Evolutionary conservation across 2,329 filamentous ascomycete genomes (phyloP), one percentile per base, ranked within the genome.

Genomic region (Fusarium papillatum): DNA sequence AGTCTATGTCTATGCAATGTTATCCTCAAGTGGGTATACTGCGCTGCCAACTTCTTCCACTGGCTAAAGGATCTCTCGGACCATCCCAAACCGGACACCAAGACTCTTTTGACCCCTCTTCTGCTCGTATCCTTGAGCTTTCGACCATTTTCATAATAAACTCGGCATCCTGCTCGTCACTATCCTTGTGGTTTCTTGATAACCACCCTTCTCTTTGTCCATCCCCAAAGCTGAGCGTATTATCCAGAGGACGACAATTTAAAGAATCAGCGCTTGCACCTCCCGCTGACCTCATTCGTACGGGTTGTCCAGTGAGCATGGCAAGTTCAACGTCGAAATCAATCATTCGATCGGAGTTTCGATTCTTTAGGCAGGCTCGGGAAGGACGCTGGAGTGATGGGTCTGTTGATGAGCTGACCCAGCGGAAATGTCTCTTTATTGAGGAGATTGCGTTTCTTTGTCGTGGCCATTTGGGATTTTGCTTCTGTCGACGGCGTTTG

Each of bases 51-150:
- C 69, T 77, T 14, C 59, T 62, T 39, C 75, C 63, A 57, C 71
- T 76, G 10, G 64, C 69, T 31, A 73, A 24, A 17, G 72, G 64
- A 26, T 78, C 75, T 34, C 76, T 74, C 11, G 76, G 76, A 10
- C 76, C 76, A 16, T 78, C 76, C 76, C 76, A 78, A 6, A 78
- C 76, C 2, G 76, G 76, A 68, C 76, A 78, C 76, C 76, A 76
- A 38, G 71, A 73, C 36, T 75, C 76, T 41, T 78, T 66, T 2
- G 73, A 67, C 1, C 76, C 76, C 29, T 75, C 59, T 13, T 76
- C 73, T n/a, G 68, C 72, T 19, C 67, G 38, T 17, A 68, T 59
- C 60, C 66, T 71, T n/a, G 76, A 78, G 9, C 64, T 59, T 26
- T 76, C 68, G 1, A 78, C 75, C 76, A 70, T 78, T 17, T 70